Evolutionary conservation across 345 rosid species (phyloP).

Genomic region (Brassica nigra): DNA sequence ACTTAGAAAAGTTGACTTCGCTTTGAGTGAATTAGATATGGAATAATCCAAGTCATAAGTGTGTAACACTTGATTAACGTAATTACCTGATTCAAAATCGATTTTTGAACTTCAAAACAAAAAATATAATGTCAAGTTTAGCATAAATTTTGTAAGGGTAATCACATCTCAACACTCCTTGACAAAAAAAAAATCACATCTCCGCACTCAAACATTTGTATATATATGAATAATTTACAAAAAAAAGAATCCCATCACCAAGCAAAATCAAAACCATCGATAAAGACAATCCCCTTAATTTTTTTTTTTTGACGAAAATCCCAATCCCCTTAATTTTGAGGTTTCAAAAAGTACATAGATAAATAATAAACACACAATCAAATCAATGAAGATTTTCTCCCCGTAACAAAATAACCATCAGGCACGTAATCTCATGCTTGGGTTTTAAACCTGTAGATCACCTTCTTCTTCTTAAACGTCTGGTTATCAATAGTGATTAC

Average conservation of each 20-base stretch:
- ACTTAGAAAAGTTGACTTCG: not conserved
- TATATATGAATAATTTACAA: constrained; percentile 29
- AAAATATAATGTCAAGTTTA: not conserved
- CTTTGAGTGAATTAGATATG: not conserved
- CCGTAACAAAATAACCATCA: constrained; percentile 13
- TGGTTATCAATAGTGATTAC: constrained; percentile 70
- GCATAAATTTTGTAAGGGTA: not conserved
- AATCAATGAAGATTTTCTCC: not conserved
- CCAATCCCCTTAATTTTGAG: not conserved
- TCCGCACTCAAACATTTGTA: constrained; percentile 33
- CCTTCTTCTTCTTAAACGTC: constrained; percentile 75
- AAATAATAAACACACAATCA: constrained; percentile 14
- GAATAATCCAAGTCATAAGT: not conserved
- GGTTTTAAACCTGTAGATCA: constrained; percentile 77
- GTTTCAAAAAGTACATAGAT: constrained; percentile 15
- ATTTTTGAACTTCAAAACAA: not conserved
- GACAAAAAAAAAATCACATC: not conserved
- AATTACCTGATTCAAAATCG: not conserved
- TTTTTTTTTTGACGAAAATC: too few species aligned
- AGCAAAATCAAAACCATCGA: constrained; percentile 29
- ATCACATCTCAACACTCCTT: too few species aligned
- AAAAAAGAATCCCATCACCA: constrained; percentile 24
- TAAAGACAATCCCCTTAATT: constrained; percentile 20
- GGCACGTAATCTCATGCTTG: constrained; percentile 38
- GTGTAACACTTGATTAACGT: not conserved